Evolutionary conservation across 495 filamentous ascomycete genomes (phyloP), one percentile per base, ranked within the genome.

Genomic region (Rostrohypoxylon terebratum): DNA sequence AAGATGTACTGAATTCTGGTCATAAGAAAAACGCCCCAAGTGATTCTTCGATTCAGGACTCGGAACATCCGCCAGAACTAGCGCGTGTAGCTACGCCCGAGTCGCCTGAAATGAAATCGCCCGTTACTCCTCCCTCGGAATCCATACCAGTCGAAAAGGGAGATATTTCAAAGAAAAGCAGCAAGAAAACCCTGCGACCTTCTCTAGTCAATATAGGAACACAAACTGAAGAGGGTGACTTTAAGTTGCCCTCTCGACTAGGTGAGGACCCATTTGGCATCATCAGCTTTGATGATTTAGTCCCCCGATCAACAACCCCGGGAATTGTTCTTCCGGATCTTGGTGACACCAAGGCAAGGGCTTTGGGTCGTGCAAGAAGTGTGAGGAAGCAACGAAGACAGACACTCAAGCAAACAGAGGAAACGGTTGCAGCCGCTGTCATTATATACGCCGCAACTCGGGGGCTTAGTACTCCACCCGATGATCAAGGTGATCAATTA

Each of bases 401-500:
- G 51, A 82, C 78, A 25, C 77, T 82, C 64, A 81, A 77, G 50
- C 70, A 79, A 28, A 80, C 79, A 25, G 83, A 85, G 71, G 83
- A 84, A 68, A 78, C 81, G 63, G 77, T 85, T 11, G 82, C 83
- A 13, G 77, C 81, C n/a, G 82, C 83, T 47, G 83, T 85, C 13
- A 78, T 85, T 16, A 74, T 84, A 5, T 84, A 82, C 59, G 83
- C 83, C 57, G 78, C 83, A 40, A 80, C 77, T 48, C 82, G 80
- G 36, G 75, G 72, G 61, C 65, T 82, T 31, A 81, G 76, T 42
- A 79, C 80, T 59, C 77, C 78, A 20, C 38, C 59, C 34, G 59
- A 36, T 59, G 54, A 70, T 38, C 25, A 21, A 20, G 59, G 31
- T 59, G 54, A 67, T 38, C 25, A 21, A 20, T 59, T 38, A 40